Evolutionary conservation across 2,329 filamentous ascomycete species (phyloP).

Genomic region (Alternaria arbusti): DNA sequence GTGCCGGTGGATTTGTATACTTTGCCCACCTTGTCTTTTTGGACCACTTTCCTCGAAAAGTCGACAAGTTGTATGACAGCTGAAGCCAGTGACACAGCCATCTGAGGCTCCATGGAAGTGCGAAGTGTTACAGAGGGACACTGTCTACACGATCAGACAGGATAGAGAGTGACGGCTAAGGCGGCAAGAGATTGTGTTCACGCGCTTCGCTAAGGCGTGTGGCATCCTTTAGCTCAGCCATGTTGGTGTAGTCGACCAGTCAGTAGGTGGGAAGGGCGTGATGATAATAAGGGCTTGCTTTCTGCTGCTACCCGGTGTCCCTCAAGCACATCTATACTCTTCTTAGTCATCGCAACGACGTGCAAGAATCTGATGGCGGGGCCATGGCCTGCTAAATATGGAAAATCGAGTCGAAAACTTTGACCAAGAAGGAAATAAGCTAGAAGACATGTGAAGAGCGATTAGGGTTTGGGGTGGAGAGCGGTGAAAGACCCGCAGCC

Average conservation of each 20-base stretch:
- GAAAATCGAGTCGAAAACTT: not conserved
- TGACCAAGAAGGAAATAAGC: not conserved
- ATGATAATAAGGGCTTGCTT: not conserved
- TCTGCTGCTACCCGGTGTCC: not conserved
- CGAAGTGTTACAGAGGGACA: not conserved
- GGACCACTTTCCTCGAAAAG: not conserved
- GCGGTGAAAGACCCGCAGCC: not conserved
- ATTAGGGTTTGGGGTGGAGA: not conserved
- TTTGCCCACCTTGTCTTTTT: not conserved
- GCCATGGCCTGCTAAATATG: not conserved
- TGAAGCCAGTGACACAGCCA: not conserved
- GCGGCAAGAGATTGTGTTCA: not conserved
- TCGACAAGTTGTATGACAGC: slow-evolving; percentile 7
- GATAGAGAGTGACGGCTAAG: not conserved
- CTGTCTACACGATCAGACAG: not conserved
- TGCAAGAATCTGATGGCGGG: not conserved
- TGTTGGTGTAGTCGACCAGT: not conserved
- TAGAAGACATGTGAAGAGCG: not conserved
- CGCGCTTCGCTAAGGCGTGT: not conserved
- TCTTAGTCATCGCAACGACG: not conserved
- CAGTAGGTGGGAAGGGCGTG: not conserved
- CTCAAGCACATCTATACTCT: not conserved
- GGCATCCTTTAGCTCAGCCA: not conserved
- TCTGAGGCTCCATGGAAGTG: not conserved
- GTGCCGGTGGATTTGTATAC: not conserved